phyloP scores from a whole-genome alignment of 2,329 filamentous ascomycete species.

The Cladosporium phlei region DNA sequence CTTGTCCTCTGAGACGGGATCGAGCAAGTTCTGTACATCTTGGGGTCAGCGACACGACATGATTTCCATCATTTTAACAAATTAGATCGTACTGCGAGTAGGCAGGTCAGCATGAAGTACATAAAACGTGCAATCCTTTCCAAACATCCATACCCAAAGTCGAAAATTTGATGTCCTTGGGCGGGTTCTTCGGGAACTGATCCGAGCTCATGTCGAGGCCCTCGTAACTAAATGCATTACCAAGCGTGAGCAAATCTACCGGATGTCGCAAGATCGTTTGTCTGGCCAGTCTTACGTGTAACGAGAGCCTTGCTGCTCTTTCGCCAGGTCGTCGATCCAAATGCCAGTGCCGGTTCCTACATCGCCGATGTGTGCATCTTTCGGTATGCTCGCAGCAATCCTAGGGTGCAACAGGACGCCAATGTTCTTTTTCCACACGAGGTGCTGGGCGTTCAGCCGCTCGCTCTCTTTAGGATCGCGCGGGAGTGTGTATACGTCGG shows the following conservation, averaged over 20 bases:
- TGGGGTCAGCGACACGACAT: no score
- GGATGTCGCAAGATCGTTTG: background rate
- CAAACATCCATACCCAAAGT: no score
- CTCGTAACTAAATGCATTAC: conserved; percentile 12
- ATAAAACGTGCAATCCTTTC: no score
- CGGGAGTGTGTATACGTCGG: conserved; percentile 16
- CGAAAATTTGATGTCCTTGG: conserved; percentile 2
- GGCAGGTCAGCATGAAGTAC: no score
- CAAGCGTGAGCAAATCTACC: no score
- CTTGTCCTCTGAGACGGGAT: conserved; percentile 14
- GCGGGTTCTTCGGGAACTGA: conserved; percentile 17
- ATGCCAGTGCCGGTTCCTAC: conserved; percentile 22
- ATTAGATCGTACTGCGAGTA: no score
- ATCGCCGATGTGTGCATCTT: conserved; percentile 19
- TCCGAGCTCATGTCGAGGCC: conserved; percentile 20
- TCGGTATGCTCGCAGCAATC: conserved; percentile 14
- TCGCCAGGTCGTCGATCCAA: conserved; percentile 19
- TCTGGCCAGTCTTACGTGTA: background rate
- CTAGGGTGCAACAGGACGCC: conserved; percentile 20
- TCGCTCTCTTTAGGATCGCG: conserved; percentile 18
- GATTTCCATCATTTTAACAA: no score
- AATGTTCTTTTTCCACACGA: conserved; percentile 12
- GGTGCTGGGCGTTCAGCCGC: conserved; percentile 20
- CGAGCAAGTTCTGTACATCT: conserved; percentile 22
- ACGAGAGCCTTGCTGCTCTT: background rate